These are phyloP conservation scores for Dioscorea dumetorum DNA, from an alignment of 106 monocot species.

Conservation along the genomic window DNA sequence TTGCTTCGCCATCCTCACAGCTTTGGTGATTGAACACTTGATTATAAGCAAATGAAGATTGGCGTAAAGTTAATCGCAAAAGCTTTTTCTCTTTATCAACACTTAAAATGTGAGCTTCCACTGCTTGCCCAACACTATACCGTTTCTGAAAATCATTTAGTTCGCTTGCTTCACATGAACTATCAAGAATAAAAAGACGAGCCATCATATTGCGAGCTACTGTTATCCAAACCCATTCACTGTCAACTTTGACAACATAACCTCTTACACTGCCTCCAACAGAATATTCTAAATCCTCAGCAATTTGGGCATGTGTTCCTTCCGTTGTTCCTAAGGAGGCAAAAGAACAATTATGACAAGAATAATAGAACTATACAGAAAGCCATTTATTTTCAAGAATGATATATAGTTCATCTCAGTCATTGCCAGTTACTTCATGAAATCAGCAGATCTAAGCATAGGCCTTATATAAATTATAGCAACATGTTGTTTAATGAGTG, in stretches of 20 bases:
- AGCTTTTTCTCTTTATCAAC: conserved; percentile 56
- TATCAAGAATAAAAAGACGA: conserved; percentile 69
- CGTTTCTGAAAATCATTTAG: conserved; percentile 65
- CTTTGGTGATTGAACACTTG: not conserved
- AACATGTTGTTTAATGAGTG: too few species aligned
- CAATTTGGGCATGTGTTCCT: not conserved
- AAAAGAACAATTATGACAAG: not conserved
- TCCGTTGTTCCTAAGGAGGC: not conserved
- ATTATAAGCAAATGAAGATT: conserved; percentile 3
- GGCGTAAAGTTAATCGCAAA: conserved; percentile 30
- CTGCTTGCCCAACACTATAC: conserved; percentile 50
- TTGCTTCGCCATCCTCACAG: conserved; percentile 8
- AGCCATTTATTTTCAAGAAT: too few species aligned
- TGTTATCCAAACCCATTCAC: conserved; percentile 69
- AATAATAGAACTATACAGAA: too few species aligned
- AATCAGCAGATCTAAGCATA: too few species aligned
- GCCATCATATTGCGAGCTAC: conserved; percentile 42
- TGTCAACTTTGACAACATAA: conserved; percentile 67
- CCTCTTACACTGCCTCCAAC: conserved; percentile 49
- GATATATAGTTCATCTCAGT: too few species aligned
- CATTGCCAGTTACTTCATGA: too few species aligned
- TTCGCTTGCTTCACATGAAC: conserved; percentile 72
- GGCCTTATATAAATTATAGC: too few species aligned
- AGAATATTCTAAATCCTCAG: conserved; percentile 38
- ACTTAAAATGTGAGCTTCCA: conserved; percentile 49